Evolutionary conservation across 768 basidiomycete genomes (phyloP), one percentile per base, ranked within the genome.

Genomic region (Lactifluus subvellereus): DNA sequence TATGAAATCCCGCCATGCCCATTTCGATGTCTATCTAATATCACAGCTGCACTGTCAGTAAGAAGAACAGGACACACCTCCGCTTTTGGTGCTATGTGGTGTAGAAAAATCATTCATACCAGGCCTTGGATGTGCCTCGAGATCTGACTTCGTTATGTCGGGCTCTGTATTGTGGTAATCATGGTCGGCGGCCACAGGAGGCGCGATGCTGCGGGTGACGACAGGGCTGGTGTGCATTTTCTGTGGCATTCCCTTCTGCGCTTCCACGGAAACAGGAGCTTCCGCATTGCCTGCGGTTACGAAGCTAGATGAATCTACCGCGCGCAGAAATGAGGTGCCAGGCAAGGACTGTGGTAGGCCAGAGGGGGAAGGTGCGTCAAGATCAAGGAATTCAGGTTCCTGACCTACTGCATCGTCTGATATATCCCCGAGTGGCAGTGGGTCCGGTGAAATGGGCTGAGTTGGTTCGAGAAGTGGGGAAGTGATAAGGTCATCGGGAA

Each of bases 401-500:
- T 75, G 75, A 30, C 69, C 69, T 63, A 61, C 57, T 47, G 60
- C 43, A 37, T 62, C 70, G 6, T 72, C 68, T 54, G 64, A 59
- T 16, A 75, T 33, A 7, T 42, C 51, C 32, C 9, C 73, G 61
- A 42, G 69, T 64, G 64, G 70, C 16, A 37, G 20, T 49, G 68
- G 68, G 65, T 65, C 73, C 58, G 64, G 66, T 69, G 62, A 73
- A 57, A 62, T 78, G 32, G 77, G 71, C 54, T 71, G 76, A 3
- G 86, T 86, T 9, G 89, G 84, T 64, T 86, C 79, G 14, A 96
- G 83, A 27, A 99, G 77, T 30, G 97, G 97, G 75, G 90, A 93
- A 0, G 97, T 99, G 66, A 94, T 89, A 65, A 99, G 84, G 72
- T 94, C 91, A 52, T 84, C 88, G 3, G 97, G 96, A 35, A 98